Base-by-base conservation (phyloP, 2,329 filamentous ascomycete species). In the Tolypocladium album region DNA sequence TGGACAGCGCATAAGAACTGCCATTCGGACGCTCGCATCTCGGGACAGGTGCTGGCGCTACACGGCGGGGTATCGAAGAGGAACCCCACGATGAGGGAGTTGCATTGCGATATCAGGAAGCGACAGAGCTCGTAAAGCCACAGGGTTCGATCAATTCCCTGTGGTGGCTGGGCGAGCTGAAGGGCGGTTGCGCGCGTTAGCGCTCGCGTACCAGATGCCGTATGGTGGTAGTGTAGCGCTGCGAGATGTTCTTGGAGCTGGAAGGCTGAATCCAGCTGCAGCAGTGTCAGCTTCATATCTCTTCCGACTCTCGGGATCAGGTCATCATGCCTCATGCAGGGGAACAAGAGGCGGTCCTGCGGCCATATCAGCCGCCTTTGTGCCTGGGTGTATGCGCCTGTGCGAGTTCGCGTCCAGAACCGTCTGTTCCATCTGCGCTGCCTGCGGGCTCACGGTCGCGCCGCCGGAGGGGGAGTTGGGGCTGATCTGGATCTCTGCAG, bases 1-100 rank as follows among this genome's bases (percentile, higher is more conserved):
- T 99, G 94, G 3, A 97, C 94, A 57, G 94, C 94, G 77, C 94
- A 99, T 56, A 99, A 85, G 70, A 97, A 99, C 76, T 99, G 94
- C 94, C 94, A 99, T 78, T 99, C 93, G 38, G 90, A 94, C 2
- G 94, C 94, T 70, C 94, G 92, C 94, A 99, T 99, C 76, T 99
- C 94, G 39, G 92, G 92, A 70, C 94, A 99, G 1, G 94, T 97
- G 64, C 82, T 81, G 17, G 89, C 84, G 61, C 91, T 96, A 77
- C 94, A 99, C 3, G 93, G 88, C 8, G 93, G 93, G 52, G 81
- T 82, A 74, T 97, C 94, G 71, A 92, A 90, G 68, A 99, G 91
- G 69, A 99, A 93, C 64, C 90, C 91, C 61, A 96, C 87, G 65
- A 97, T 90, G 60, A 99, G 84, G 64, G 87, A 86, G 77, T 99